Conservation (phyloP, 495 filamentous ascomycete genomes). For the Xylaria curta region DNA sequence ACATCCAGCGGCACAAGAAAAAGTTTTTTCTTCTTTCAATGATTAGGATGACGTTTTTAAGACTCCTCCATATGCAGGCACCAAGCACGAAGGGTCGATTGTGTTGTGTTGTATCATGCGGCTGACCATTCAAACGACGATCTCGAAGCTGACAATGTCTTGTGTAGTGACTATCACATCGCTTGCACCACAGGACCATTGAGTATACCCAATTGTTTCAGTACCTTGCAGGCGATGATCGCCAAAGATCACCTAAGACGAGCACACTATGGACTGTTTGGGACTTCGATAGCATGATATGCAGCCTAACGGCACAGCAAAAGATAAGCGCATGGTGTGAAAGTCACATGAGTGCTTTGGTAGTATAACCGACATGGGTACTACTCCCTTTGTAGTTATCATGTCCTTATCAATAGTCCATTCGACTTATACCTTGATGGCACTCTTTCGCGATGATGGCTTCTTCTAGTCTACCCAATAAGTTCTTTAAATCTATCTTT, state of each 20-base stretch:
- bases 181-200: neutral
- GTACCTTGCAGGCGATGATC: slow-evolving; percentile 24
- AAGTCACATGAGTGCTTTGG: slow-evolving; percentile 14
- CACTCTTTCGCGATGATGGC: neutral
- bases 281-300: slow-evolving; percentile 2
- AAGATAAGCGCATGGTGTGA: slow-evolving; percentile 9
- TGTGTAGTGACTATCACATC: slow-evolving; percentile 13
- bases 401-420: neutral
- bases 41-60: neutral
- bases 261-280: slow-evolving; percentile 3
- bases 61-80: slow-evolving; percentile 18
- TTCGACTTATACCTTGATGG: neutral
- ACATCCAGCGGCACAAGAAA: neutral
- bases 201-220: neutral
- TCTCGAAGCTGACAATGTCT: slow-evolving; percentile 18
- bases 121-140: slow-evolving; percentile 10
- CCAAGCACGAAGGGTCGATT: neutral
- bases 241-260: slow-evolving; percentile 16
- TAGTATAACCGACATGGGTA: neutral
- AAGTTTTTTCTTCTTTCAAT: neutral
- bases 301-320: slow-evolving; percentile 5
- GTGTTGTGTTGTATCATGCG: neutral
- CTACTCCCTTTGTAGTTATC: neutral
- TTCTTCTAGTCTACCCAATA: neutral
- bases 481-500: neutral